Percentiles rank a stretch among this genome's conserved stretches.
These are phyloP conservation scores for Immersiporthe knoxdaviesiana DNA, from an alignment of 2,329 filamentous ascomycete genomes.

Conservation along the genomic window DNA sequence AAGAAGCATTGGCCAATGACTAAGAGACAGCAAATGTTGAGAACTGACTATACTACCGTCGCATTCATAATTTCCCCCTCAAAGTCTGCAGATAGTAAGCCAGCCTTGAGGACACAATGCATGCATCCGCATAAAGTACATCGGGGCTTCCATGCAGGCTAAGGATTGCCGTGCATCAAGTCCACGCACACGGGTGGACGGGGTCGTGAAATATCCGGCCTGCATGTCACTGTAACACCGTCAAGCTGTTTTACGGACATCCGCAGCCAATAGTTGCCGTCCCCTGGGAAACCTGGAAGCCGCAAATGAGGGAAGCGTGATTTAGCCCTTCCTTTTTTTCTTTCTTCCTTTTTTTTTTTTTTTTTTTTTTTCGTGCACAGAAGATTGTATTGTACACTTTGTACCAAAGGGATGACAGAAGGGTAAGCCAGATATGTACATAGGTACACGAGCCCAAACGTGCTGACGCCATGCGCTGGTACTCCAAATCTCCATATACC, in stretches of 20 bases:
- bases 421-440: conserved; percentile 14
- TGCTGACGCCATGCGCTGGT: not conserved
- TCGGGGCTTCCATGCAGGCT: not conserved
- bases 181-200: conserved; percentile 11
- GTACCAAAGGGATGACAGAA: not conserved
- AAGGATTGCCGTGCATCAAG: not conserved
- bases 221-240: not conserved
- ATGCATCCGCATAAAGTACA: not conserved
- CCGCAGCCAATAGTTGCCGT: conserved; percentile 1
- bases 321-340: not conserved
- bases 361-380: too few species aligned
- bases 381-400: conserved; percentile 15
- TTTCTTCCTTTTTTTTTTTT: too few species aligned
- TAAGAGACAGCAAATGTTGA: not conserved
- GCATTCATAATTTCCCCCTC: not conserved
- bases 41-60: not conserved
- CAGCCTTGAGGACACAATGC: not conserved
- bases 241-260: conserved; percentile 12
- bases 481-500: not conserved
- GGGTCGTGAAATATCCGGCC: conserved; percentile 8
- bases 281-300: not conserved
- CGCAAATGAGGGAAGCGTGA: too few species aligned
- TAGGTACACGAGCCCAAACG: conserved; percentile 25
- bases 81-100: not conserved
- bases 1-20: not conserved